Evolutionary conservation across 352 stramenopile genomes (phyloP).

Genomic region (Pythium biforme): DNA sequence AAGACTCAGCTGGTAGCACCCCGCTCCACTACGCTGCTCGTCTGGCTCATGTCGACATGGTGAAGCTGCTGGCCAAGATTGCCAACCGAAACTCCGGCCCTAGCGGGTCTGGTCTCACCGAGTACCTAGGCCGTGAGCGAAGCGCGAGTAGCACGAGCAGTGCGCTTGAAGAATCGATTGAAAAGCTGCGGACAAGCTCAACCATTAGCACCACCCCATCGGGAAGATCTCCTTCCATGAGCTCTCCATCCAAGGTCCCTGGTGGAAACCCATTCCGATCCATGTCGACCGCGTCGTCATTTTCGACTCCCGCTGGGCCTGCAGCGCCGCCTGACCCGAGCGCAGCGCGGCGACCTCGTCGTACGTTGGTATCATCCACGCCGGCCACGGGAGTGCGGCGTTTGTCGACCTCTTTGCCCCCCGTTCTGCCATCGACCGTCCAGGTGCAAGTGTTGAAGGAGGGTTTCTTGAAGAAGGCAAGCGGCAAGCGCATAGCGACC

Average conservation of each 20-base stretch:
- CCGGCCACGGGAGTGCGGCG: slow-evolving; percentile 35
- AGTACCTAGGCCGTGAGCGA: slow-evolving; percentile 50
- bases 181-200: slow-evolving; percentile 52
- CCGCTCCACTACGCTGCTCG: slow-evolving; percentile 82
- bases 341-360: slow-evolving; percentile 36
- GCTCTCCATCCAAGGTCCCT: slow-evolving; percentile 23
- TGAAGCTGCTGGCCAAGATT: slow-evolving; percentile 81
- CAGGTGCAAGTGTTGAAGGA: slow-evolving; percentile 82
- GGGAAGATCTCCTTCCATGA: slow-evolving; percentile 5
- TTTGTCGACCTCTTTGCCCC: slow-evolving; percentile 48
- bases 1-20: slow-evolving; percentile 72
- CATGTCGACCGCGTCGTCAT: slow-evolving; percentile 29
- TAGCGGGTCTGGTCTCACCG: slow-evolving; percentile 31
- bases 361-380: slow-evolving; percentile 66
- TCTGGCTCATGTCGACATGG: slow-evolving; percentile 81
- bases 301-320: slow-evolving; percentile 25
- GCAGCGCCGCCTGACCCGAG: slow-evolving; percentile 11
- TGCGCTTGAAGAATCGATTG: slow-evolving; percentile 35
- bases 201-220: slow-evolving; percentile 23
- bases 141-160: slow-evolving; percentile 72
- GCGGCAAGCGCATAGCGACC: slow-evolving; percentile 75
- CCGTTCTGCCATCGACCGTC: slow-evolving; percentile 63
- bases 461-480: slow-evolving; percentile 81
- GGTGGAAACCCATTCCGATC: slow-evolving; percentile 18
- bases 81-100: slow-evolving; percentile 79